Conservation (phyloP, 768 basidiomycete genomes). For the Lactifluus volemus region DNA sequence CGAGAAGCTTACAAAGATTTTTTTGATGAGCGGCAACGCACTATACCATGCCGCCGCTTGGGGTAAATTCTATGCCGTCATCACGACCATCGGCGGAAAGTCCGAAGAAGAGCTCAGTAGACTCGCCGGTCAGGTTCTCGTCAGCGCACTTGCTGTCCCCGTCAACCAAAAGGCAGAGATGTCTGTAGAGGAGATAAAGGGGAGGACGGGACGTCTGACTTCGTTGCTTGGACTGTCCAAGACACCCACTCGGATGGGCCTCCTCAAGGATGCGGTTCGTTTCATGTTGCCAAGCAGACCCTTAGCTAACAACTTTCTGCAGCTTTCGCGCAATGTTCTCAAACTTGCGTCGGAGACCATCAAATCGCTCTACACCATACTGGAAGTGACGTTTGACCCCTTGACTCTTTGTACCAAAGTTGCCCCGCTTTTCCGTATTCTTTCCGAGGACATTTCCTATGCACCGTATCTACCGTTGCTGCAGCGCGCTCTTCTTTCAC, state of each 20-base stretch:
- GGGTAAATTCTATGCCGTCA: constrained; percentile 73
- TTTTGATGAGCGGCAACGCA: constrained; percentile 89
- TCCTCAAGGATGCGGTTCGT: constrained; percentile 82
- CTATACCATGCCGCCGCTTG: constrained; percentile 96
- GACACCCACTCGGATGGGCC: constrained; percentile 78
- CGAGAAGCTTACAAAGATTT: constrained; percentile 94
- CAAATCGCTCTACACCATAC: constrained; percentile 73
- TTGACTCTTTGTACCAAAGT: constrained; percentile 72
- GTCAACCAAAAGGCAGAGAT: constrained; percentile 53
- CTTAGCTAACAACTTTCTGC: constrained; percentile 5
- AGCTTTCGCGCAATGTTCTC: constrained; percentile 79
- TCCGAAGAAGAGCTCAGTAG: constrained; percentile 69
- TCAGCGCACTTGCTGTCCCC: constrained; percentile 89
- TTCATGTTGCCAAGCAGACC: background rate
- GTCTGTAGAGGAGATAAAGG: constrained; percentile 43
- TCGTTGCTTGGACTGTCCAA: constrained; percentile 76
- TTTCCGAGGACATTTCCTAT: constrained; percentile 51
- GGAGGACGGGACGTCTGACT: constrained; percentile 70
- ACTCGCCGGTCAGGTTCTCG: constrained; percentile 84
- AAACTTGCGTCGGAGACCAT: constrained; percentile 66
- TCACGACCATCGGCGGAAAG: constrained; percentile 64
- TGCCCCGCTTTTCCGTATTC: constrained; percentile 63
- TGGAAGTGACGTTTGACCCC: constrained; percentile 92
- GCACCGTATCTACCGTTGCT: constrained; percentile 83
- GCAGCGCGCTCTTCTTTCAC: constrained; percentile 83